These are phyloP conservation scores for Silene coronaria DNA, from an alignment of 179 eudicot genomes.

Conservation along the genomic window DNA sequence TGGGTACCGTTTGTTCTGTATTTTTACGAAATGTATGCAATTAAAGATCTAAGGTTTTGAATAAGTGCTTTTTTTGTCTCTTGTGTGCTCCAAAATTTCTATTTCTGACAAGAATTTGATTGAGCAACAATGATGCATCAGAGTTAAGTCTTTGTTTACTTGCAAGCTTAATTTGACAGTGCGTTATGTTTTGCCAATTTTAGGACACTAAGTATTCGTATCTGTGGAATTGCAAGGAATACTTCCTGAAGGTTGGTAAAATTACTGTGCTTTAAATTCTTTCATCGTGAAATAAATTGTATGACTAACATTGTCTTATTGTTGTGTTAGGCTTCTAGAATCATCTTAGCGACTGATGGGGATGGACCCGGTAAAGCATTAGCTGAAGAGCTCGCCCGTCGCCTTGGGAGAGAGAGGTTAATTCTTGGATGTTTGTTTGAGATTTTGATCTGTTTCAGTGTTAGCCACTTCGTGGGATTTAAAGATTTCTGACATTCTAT, in stretches of 20 bases:
- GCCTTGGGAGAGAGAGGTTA: constrained; percentile 93
- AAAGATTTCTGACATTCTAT: constrained; percentile 1
- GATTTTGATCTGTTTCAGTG: background rate
- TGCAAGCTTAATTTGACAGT: constrained; percentile 22
- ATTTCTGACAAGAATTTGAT: background rate
- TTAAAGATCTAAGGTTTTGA: background rate
- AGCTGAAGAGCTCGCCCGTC: constrained; percentile 98
- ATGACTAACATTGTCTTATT: constrained; percentile 1
- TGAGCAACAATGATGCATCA: background rate
- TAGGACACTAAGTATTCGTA: constrained; percentile 86
- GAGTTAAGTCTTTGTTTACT: background rate
- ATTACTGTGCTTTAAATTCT: background rate
- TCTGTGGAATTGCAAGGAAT: constrained; percentile 83
- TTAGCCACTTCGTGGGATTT: constrained; percentile 5
- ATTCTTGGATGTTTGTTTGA: background rate
- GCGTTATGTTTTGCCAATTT: constrained; percentile 38
- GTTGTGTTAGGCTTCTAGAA: constrained; percentile 68
- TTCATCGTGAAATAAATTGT: background rate
- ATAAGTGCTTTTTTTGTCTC: background rate
- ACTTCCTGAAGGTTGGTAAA: constrained; percentile 62
- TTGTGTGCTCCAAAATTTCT: background rate
- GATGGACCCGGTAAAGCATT: constrained; percentile 95
- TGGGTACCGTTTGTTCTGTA: background rate
- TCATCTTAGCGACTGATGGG: constrained; percentile 90
- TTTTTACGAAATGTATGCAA: background rate